Evolutionary conservation across 768 basidiomycete genomes (phyloP).

Genomic region (Boletellus ananas): DNA sequence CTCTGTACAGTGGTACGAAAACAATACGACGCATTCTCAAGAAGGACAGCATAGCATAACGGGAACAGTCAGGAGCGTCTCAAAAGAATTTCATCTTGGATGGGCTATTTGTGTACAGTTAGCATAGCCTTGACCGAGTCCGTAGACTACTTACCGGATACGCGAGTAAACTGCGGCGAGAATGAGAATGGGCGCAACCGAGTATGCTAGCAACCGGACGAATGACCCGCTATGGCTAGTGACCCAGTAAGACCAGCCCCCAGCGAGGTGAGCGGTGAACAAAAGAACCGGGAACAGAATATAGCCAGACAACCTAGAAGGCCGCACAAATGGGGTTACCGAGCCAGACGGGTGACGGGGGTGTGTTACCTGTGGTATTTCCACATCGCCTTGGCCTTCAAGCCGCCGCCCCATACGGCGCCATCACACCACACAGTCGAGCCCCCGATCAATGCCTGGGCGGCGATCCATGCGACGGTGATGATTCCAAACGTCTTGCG

Average conservation of each 20-base stretch:
- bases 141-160: conserved; percentile 42
- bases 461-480: conserved; percentile 54
- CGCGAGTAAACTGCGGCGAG: conserved; percentile 44
- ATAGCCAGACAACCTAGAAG: conserved; percentile 66
- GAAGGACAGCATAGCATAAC: neutral
- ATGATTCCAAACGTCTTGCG: conserved; percentile 61
- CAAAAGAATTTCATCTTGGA: conserved; percentile 65
- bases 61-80: neutral
- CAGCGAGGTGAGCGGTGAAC: conserved; percentile 64
- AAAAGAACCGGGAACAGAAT: conserved; percentile 58
- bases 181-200: conserved; percentile 49
- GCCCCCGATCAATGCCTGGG: conserved; percentile 61
- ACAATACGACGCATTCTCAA: neutral
- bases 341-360: neutral
- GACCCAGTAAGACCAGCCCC: conserved; percentile 65
- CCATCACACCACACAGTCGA: conserved; percentile 79
- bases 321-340: neutral
- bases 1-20: conserved; percentile 1
- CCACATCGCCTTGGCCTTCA: conserved; percentile 71
- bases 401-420: conserved; percentile 63
- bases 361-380: conserved; percentile 70
- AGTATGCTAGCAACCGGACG: conserved; percentile 49
- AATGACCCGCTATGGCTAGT: conserved; percentile 32
- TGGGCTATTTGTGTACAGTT: conserved; percentile 33
- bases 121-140: neutral